A percentile compares a stretch with the other conserved stretches of the same genome.
phyloP scores from a whole-genome alignment of 1,139 yeast species.

The Wickerhamiella pararugosa region DNA sequence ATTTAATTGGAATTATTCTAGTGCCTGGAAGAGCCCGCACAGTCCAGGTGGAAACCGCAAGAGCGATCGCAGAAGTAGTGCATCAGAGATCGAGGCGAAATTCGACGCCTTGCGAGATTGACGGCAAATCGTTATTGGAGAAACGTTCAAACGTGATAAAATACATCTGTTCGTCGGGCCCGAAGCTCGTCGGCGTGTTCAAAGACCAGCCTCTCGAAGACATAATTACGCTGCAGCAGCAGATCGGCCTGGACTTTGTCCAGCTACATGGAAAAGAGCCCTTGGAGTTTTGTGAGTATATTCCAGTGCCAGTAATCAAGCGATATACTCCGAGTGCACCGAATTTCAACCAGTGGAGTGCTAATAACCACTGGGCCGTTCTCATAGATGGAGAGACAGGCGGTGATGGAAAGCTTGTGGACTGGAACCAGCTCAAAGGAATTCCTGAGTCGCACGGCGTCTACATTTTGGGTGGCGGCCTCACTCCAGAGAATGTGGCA shows the following conservation, averaged over 20 bases:
- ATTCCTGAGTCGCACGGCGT: slow-evolving; percentile 32
- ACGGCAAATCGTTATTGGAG: slow-evolving; percentile 10
- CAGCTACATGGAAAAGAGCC: slow-evolving; percentile 86
- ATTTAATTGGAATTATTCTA: slow-evolving; percentile 67
- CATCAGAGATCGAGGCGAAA: neutral
- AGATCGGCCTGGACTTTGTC: slow-evolving; percentile 51
- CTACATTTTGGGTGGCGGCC: slow-evolving; percentile 78
- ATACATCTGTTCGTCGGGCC: slow-evolving; percentile 33
- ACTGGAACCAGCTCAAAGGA: slow-evolving; percentile 45
- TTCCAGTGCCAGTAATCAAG: slow-evolving; percentile 53
- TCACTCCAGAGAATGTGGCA: slow-evolving; percentile 55
- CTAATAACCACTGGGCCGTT: slow-evolving; percentile 37
- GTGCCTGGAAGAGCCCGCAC: slow-evolving; percentile 76
- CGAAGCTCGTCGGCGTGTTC: slow-evolving; percentile 78
- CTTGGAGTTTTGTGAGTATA: slow-evolving; percentile 34
- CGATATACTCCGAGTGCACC: slow-evolving; percentile 54
- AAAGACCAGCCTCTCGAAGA: slow-evolving; percentile 62
- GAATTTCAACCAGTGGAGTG: slow-evolving; percentile 22
- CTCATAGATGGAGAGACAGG: slow-evolving; percentile 80
- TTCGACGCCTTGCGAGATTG: neutral
- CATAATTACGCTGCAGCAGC: slow-evolving; percentile 34
- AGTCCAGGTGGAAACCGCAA: slow-evolving; percentile 40
- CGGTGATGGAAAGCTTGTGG: slow-evolving; percentile 70
- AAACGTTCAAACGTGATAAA: slow-evolving; percentile 14
- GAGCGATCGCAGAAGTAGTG: slow-evolving; percentile 32